phyloP scores from a whole-genome alignment of 2,329 filamentous ascomycete genomes.

The Verticillium zaregamsianum region DNA sequence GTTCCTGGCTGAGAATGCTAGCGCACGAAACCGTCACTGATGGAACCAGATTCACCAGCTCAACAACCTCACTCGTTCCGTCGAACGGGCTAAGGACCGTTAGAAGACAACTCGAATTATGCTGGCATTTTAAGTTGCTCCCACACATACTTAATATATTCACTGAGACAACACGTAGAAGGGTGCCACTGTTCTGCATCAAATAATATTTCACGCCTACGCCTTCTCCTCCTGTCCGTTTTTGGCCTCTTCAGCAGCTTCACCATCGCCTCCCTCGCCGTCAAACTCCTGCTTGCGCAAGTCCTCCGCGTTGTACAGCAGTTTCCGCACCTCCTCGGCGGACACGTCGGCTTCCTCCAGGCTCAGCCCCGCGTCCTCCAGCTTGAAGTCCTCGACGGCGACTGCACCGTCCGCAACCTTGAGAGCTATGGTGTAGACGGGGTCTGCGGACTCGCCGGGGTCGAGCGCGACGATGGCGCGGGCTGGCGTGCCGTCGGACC shows the following conservation, averaged over 20 bases:
- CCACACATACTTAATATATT: too few species aligned
- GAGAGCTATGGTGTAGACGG: constrained; percentile 8
- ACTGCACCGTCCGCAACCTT: neutral
- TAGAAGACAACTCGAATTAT: too few species aligned
- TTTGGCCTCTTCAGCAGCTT: constrained; percentile 17
- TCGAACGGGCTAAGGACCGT: neutral
- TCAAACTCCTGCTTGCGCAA: constrained; percentile 39
- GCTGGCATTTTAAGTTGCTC: too few species aligned
- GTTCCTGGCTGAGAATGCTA: neutral
- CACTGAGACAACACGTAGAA: too few species aligned
- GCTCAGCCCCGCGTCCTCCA: constrained; percentile 5
- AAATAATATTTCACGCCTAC: neutral
- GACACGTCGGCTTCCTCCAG: constrained; percentile 27
- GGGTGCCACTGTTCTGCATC: neutral
- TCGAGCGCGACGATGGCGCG: constrained; percentile 30
- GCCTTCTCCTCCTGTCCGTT: constrained; percentile 5
- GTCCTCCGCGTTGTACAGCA: constrained; percentile 43
- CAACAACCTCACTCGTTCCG: neutral
- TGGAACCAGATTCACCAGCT: neutral
- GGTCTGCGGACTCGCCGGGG: constrained; percentile 16
- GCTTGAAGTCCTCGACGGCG: neutral
- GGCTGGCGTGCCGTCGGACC: constrained; percentile 6
- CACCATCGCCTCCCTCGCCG: constrained; percentile 13
- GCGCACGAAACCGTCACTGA: neutral
- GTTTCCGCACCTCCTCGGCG: constrained; percentile 31